A percentile compares a stretch with the other conserved stretches of the same genome.
phyloP scores from a whole-genome alignment of 1,284 basidiomycete species.

The Irpex rosettiformis region DNA sequence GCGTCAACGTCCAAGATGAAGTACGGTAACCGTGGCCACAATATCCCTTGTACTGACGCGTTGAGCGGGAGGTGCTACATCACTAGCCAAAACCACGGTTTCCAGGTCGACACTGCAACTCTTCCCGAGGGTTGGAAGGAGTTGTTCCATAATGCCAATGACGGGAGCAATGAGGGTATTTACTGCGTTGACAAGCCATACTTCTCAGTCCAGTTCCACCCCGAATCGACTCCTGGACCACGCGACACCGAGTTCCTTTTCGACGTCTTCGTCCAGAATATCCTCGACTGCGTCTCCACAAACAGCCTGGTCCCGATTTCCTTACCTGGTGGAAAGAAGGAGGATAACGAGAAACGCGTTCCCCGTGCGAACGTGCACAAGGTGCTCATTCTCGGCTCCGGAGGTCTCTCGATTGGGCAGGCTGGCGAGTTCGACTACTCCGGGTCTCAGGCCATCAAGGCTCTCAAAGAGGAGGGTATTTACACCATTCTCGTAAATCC shows the following conservation, averaged over 20 bases:
- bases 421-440: constrained; percentile 99
- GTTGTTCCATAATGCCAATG: constrained; percentile 96
- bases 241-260: constrained; percentile 99
- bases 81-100: constrained; percentile 99
- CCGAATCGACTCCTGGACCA: constrained; percentile 97
- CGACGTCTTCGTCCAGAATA: constrained; percentile 93
- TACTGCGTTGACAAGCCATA: constrained; percentile 90
- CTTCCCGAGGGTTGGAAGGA: constrained; percentile 90
- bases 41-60: constrained; percentile 95
- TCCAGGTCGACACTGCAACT: constrained; percentile 84
- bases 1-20: constrained; percentile 98
- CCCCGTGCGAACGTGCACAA: constrained; percentile 86
- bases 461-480: constrained; percentile 97
- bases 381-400: constrained; percentile 97
- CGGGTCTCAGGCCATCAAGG: constrained; percentile 98
- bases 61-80: constrained; percentile 97
- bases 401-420: constrained; percentile 96
- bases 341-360: constrained; percentile 75
- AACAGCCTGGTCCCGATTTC: constrained; percentile 70
- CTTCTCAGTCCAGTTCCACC: constrained; percentile 99
- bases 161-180: constrained; percentile 96
- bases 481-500: constrained; percentile 99
- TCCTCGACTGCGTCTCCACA: constrained; percentile 74
- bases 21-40: constrained; percentile 98
- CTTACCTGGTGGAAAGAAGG: constrained; percentile 86